Evolutionary conservation across 768 basidiomycete species (phyloP), one percentile per base, ranked within the genome.

Genomic region (Boletales sp.): DNA sequence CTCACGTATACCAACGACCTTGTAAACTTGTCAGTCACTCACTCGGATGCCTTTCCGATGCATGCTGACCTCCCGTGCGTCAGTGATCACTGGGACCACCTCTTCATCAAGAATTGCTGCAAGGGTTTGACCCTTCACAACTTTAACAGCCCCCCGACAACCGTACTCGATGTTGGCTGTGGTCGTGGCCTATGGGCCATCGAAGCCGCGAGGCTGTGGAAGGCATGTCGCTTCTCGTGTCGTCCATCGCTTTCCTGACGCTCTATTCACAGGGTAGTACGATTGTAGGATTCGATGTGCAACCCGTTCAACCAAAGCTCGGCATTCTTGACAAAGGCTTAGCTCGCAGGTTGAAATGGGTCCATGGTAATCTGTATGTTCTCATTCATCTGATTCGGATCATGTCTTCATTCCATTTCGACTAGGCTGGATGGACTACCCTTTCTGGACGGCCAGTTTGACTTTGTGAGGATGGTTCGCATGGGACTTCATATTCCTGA

Each of bases 21-120:
- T 50, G 72, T 78, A 36, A 71, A 79, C 56, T 82, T 80, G 85
- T 86, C 58, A 61, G 78, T 72, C 24, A 7, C 24, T 40, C 29
- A 5, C 24, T 42, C 38, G 21, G 40, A 41, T 47, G 32, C 42
- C 42, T 11, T 1, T 39, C 14, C 21, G 24, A 17, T 7, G 17
- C n/a, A 35, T 15, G 14, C 45, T 56, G 24, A 62, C 29, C 5
- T 19, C 9, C 54, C 40, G 14, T 30, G 44, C 30, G 21, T 30
- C 50, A 89, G 87, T 54, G 83, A 87, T 54, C 80, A 79, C 40
- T 89, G 86, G 86, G 80, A 87, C 59, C 75, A 79, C 49, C 77
- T 86, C 75, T 84, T 86, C 64, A 67, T 84, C 55, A 68, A 69
- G 32, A 74, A 62, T 46, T 82, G 72, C 54, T 78, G 64, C 45